A percentile compares a stretch with the other conserved stretches of the same genome.
Evolutionary conservation across 768 basidiomycete genomes (phyloP).

Genomic region (Nidularia pulvinata): DNA sequence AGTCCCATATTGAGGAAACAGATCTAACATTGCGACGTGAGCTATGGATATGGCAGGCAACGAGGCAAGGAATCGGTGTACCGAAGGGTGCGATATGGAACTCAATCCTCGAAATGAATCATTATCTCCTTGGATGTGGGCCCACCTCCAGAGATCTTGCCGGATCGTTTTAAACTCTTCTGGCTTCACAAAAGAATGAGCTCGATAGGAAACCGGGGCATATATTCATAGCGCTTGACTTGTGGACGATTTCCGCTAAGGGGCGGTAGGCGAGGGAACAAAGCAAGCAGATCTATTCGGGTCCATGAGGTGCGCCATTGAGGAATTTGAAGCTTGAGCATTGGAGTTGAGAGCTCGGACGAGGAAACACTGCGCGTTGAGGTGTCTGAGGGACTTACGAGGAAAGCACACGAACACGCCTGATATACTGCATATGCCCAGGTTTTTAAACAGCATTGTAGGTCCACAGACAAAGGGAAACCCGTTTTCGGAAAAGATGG

Average conservation of each 20-base stretch:
- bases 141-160: no score
- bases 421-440: no score
- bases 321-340: no score
- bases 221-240: no score
- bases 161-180: no score
- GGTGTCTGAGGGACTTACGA: background rate
- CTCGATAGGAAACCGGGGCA: no score
- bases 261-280: no score
- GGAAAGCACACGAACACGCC: background rate
- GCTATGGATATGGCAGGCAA: background rate
- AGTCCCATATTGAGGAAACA: background rate
- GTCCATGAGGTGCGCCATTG: no score
- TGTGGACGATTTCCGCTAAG: no score
- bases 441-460: background rate
- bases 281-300: no score
- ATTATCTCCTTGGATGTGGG: background rate
- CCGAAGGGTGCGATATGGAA: background rate
- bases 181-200: no score
- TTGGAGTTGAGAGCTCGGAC: background rate
- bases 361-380: background rate
- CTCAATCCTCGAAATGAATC: background rate
- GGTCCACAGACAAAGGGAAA: conserved; percentile 8
- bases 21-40: background rate
- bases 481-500: background rate
- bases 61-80: background rate